Base-by-base conservation (phyloP, 176 grass and related monocot species). In the Ananas comosus region DNA sequence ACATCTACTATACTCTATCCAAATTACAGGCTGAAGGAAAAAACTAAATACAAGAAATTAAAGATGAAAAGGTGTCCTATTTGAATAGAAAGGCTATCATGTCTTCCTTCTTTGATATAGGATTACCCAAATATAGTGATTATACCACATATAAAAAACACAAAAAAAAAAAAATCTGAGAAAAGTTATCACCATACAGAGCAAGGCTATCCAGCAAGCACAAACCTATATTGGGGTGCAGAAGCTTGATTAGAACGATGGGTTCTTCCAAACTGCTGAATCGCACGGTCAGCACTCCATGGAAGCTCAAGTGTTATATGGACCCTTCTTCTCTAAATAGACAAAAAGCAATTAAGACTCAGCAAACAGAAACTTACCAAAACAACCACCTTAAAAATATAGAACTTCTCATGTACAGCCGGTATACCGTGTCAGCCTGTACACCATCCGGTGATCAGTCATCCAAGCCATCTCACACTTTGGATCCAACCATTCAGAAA, bases 221-320 rank as follows among this genome's bases (percentile, higher is more conserved):
- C 28, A 28, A 51, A 99, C 94, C 87, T 99, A 82, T 99, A 99
- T 80, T 99, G 84, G 14, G 94, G 94, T 68, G 94, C 89, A 78
- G 89, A 93, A 72, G 87, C 91, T 88, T 99, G 94, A 82, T 99
- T 99, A 83, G 94, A 99, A 74, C 94, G 89, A 85, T 99, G 89
- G 61, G 87, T 91, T 86, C 94, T 88, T 64, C 94, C 94, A 67
- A 93, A 99, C 67, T 99, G 94, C 68, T 93, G 94, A 80, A 99
- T 99, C 27, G 94, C 94, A 70, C 94, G 84, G 68, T 93, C 94
- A 73, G 94, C 94, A 82, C 94, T 99, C 94, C 94, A 99, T 69
- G 94, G 94, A 51, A 99, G 86, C 81, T 99, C 94, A 82, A 99
- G 94, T 74, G 94, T 99, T 80, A 99, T 83, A 64, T 99, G 94